phyloP scores from a whole-genome alignment of 192 early-diverging fungal genomes.

The Backusella circina region DNA sequence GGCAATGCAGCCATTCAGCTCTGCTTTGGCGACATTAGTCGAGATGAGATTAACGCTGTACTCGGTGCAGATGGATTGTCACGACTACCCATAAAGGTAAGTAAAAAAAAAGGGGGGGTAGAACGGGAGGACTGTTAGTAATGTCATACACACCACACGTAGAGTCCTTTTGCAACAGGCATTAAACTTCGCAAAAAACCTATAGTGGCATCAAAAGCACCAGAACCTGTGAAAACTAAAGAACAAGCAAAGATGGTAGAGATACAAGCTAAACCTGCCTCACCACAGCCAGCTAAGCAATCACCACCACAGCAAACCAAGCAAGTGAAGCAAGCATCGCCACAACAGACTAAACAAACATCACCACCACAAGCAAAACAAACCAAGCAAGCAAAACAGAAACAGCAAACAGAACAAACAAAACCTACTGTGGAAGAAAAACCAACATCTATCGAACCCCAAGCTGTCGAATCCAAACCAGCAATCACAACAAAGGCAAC shows the following conservation, averaged over 20 bases:
- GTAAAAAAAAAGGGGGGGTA: neutral
- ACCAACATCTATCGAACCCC: neutral
- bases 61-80: constrained; percentile 35
- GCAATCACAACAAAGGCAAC: neutral
- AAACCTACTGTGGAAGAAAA: neutral
- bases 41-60: constrained; percentile 50
- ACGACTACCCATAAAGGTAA: constrained; percentile 36
- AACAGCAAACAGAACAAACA: constrained; percentile 4
- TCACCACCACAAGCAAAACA: neutral
- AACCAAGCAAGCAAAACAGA: neutral
- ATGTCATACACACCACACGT: neutral
- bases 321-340: neutral
- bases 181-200: constrained; percentile 8
- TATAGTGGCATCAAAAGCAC: neutral
- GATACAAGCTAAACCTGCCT: neutral
- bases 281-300: neutral
- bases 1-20: constrained; percentile 3
- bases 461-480: neutral
- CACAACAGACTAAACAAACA: neutral
- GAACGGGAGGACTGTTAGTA: neutral
- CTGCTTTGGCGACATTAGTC: constrained; percentile 46
- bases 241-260: neutral
- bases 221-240: neutral
- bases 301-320: neutral
- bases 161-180: constrained; percentile 30